These are phyloP conservation scores for Ophiocordyceps sinensis DNA, from an alignment of 2,329 filamentous ascomycete genomes.

Conservation along the genomic window DNA sequence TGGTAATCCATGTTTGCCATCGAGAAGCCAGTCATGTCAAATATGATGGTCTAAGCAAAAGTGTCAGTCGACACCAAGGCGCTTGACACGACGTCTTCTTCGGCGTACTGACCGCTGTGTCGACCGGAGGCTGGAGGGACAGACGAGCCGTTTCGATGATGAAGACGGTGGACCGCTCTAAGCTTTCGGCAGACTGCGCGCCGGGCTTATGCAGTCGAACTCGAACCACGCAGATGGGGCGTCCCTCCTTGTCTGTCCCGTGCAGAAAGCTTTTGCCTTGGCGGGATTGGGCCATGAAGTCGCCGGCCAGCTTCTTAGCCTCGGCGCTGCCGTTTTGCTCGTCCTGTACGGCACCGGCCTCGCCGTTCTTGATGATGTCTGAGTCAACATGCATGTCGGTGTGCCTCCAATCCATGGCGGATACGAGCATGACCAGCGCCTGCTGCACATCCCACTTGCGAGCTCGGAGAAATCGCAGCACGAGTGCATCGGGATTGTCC, in stretches of 20 bases:
- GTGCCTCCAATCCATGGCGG: constrained; percentile 83
- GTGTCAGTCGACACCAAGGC: background rate
- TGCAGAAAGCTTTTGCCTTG: constrained; percentile 92
- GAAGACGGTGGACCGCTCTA: constrained; percentile 87
- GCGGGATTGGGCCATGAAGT: constrained; percentile 71
- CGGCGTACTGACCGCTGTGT: constrained; percentile 57
- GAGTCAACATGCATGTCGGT: constrained; percentile 78
- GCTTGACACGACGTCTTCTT: background rate
- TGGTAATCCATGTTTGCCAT: constrained; percentile 97
- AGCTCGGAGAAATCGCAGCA: constrained; percentile 74
- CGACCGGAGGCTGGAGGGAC: constrained; percentile 62
- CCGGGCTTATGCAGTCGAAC: constrained; percentile 69
- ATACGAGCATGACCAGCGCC: constrained; percentile 85
- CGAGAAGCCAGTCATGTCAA: constrained; percentile 90
- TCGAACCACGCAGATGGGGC: constrained; percentile 77
- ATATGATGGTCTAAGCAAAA: constrained; percentile 59
- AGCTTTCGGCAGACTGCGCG: constrained; percentile 65
- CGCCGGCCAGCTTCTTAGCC: constrained; percentile 52
- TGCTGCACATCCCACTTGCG: constrained; percentile 92
- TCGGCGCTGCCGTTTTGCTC: constrained; percentile 40
- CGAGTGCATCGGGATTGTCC: constrained; percentile 77
- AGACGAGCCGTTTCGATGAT: constrained; percentile 89
- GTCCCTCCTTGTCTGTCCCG: constrained; percentile 67
- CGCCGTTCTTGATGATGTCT: constrained; percentile 68
- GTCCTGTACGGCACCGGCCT: constrained; percentile 48